Evolutionary conservation across 2,329 filamentous ascomycete species (phyloP).

Genomic region (Pestalotiopsis sp.): DNA sequence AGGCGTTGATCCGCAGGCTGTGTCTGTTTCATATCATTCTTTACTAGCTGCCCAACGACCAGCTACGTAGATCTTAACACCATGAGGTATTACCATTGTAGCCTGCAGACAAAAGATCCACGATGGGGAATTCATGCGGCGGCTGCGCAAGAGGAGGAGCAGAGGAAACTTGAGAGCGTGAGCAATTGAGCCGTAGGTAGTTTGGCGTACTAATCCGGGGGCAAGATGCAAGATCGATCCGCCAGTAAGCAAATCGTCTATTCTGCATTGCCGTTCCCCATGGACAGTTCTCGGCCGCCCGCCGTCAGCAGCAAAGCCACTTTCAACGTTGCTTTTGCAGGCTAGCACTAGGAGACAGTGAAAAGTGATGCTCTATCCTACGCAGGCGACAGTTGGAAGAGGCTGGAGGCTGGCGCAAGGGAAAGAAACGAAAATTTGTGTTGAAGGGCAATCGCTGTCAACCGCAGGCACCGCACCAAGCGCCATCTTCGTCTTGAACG

Average conservation of each 20-base stretch:
- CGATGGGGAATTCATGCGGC: background rate
- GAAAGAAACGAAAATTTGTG: background rate
- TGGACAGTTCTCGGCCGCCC: background rate
- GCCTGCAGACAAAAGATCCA: background rate
- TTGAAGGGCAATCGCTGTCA: background rate
- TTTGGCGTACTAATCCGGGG: background rate
- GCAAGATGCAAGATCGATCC: background rate
- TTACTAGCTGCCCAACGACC: background rate
- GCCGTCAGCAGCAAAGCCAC: background rate
- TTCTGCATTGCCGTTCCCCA: background rate
- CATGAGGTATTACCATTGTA: background rate
- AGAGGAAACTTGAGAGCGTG: too few species aligned
- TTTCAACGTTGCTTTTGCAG: background rate
- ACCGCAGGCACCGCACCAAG: background rate
- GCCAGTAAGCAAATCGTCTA: background rate
- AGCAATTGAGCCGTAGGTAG: background rate
- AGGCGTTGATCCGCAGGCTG: background rate
- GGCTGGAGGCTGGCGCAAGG: background rate
- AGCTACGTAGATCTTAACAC: background rate
- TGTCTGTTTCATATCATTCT: background rate
- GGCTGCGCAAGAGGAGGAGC: background rate
- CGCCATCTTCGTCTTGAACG: background rate
- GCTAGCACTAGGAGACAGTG: background rate
- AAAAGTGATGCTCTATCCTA: background rate
- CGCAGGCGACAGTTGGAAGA: background rate